These are phyloP conservation scores for Boletellus ananiceps DNA, from an alignment of 768 basidiomycete species.

Conservation along the genomic window DNA sequence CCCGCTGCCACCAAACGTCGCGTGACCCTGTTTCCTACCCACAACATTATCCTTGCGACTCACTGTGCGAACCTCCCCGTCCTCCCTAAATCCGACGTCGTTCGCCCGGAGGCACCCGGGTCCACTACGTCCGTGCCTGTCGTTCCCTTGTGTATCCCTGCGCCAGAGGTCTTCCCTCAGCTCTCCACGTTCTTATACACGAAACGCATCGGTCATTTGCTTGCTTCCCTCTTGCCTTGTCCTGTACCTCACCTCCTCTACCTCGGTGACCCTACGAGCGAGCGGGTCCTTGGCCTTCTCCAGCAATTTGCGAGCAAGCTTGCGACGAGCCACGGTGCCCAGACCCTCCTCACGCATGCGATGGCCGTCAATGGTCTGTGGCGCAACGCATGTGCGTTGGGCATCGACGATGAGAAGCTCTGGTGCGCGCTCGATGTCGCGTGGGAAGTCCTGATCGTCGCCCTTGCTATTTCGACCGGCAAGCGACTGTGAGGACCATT, in stretches of 20 bases:
- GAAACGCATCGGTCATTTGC: constrained; percentile 53
- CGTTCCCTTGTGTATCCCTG: constrained; percentile 65
- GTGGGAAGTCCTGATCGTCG: constrained; percentile 44
- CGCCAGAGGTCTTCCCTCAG: constrained; percentile 61
- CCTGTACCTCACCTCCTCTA: constrained; percentile 24
- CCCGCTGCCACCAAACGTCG: constrained; percentile 25
- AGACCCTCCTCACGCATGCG: constrained; percentile 34
- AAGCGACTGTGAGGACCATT: constrained; percentile 13
- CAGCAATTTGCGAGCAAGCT: constrained; percentile 15
- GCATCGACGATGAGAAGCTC: constrained; percentile 44
- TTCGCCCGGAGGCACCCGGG: constrained; percentile 11
- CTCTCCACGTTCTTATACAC: constrained; percentile 68
- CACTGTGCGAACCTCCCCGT: constrained; percentile 29
- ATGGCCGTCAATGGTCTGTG: constrained; percentile 43
- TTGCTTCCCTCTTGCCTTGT: constrained; percentile 59
- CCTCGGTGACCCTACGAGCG: constrained; percentile 20
- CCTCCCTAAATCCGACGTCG: constrained; percentile 15
- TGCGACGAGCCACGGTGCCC: constrained; percentile 11
- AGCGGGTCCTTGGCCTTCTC: constrained; percentile 11
- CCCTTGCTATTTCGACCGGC: constrained; percentile 34
- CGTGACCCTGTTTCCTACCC: constrained; percentile 34
- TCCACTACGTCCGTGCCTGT: constrained; percentile 47
- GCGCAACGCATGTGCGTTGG: constrained; percentile 47
- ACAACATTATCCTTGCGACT: constrained; percentile 33
- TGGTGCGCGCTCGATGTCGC: constrained; percentile 47